Base-by-base conservation (phyloP, 2,329 filamentous ascomycete species). In the Ophidiomyces ophidiicola region DNA sequence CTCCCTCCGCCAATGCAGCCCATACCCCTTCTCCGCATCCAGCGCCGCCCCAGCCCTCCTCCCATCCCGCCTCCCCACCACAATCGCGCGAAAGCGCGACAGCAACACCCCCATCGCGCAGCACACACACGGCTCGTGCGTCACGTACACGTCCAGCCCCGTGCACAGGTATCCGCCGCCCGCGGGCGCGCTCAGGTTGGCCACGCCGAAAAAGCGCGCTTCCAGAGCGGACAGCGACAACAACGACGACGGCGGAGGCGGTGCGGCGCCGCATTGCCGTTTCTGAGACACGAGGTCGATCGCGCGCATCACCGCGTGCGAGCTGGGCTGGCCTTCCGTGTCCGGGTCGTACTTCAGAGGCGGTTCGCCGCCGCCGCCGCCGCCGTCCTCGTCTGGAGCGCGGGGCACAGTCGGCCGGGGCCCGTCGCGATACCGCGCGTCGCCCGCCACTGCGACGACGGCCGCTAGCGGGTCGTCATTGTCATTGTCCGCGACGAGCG, bases 91-190 rank as follows among this genome's bases (percentile, higher is more conserved):
- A 70, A 98, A 94, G 36, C 90, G 76, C 6, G 88, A 94, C 57
- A 96, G 87, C 15, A 96, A 70, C 50, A 96, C 81, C 1, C 84
- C 90, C 90, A 96, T 96, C 24, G 82, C 85, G 62, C 90, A 98
- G 74, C 93, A 92, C 44, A 93, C 74, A 57, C 90, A 98, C 4
- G 90, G 90, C 62, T 98, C 90, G 55, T 96, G 87, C 2, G 87
- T 94, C 44, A 92, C 70, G 63, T 94, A 96, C 41, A 98, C 74
- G 60, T 96, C 88, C 20, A 98, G 72, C 39, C 85, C 83, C 49
- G 93, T 85, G 62, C 88, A 96, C 14, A 98, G 76, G 58, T 98
- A 98, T 38, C 88, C 88, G 49, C 85, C 82, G 21, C 80, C 50
- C 56, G 90, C 81, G 41, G 82, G 64, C 2, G 70, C 64, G n/a